Evolutionary conservation across 768 basidiomycete species (phyloP).

Genomic region (Cytidiella melzeri): DNA sequence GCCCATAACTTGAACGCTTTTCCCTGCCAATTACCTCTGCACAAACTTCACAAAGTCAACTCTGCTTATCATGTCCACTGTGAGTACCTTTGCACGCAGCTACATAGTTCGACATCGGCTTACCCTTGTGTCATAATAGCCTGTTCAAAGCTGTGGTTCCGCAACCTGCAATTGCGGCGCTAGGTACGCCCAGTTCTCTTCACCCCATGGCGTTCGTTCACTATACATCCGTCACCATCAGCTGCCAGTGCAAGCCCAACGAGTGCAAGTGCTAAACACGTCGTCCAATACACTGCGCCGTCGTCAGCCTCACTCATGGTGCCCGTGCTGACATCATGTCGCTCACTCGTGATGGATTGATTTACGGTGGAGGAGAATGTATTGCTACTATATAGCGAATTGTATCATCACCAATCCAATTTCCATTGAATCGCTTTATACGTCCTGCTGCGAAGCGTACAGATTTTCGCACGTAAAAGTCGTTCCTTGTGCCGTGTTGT

Average conservation of each 20-base stretch:
- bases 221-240: slow-evolving; percentile 18
- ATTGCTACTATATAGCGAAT: neutral
- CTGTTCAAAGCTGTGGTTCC: slow-evolving; percentile 40
- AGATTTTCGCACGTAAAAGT: too few species aligned
- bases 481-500: too few species aligned
- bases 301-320: too few species aligned
- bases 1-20: neutral
- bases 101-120: neutral
- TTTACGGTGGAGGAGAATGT: neutral
- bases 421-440: too few species aligned
- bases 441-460: too few species aligned
- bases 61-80: slow-evolving; percentile 37
- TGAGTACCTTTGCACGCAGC: slow-evolving; percentile 21
- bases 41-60: too few species aligned
- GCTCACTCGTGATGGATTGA: neutral
- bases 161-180: slow-evolving; percentile 46
- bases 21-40: too few species aligned
- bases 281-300: neutral
- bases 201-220: neutral
- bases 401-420: too few species aligned
- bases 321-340: too few species aligned
- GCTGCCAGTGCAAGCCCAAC: slow-evolving; percentile 55
- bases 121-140: slow-evolving; percentile 6
- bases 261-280: slow-evolving; percentile 57
- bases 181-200: slow-evolving; percentile 27